phyloP scores from a whole-genome alignment of 179 eudicot species.

The Actinidia arguta region DNA sequence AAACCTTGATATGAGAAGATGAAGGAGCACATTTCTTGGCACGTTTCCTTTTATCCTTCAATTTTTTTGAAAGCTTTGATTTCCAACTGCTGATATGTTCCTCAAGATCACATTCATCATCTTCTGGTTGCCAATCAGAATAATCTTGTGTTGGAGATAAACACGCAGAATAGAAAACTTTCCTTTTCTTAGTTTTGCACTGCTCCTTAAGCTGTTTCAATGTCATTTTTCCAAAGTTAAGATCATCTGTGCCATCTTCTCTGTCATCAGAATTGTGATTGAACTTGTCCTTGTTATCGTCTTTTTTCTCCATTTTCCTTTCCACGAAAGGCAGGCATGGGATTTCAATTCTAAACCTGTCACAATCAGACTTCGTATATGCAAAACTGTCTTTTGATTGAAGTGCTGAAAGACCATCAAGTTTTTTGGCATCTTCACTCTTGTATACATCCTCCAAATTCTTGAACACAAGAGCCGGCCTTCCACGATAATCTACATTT shows the following conservation, averaged over 20 bases:
- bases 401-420: constrained; percentile 20
- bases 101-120: constrained; percentile 59
- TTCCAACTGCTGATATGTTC: constrained; percentile 69
- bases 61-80: constrained; percentile 45
- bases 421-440: constrained; percentile 32
- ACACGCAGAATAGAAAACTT: constrained; percentile 29
- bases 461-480: constrained; percentile 49
- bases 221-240: constrained; percentile 44
- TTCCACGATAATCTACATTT: constrained; percentile 56
- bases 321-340: constrained; percentile 35
- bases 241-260: constrained; percentile 38
- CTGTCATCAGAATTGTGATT: constrained; percentile 12
- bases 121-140: constrained; percentile 31
- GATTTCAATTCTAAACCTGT: constrained; percentile 38
- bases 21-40: constrained; percentile 16
- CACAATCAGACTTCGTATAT: constrained; percentile 23
- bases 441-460: constrained; percentile 55
- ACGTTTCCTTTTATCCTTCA: constrained; percentile 45
- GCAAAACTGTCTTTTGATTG: constrained; percentile 36
- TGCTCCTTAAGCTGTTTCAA: constrained; percentile 58
- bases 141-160: constrained; percentile 38
- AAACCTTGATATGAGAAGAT: constrained; percentile 21
- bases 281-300: background rate
- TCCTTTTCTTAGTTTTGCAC: constrained; percentile 62
- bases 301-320: constrained; percentile 29